A percentile compares a stretch with the other conserved stretches of the same genome.
Evolutionary conservation across 176 grass and related monocot species (phyloP).

Genomic region (Eremochloa ophiuroides): DNA sequence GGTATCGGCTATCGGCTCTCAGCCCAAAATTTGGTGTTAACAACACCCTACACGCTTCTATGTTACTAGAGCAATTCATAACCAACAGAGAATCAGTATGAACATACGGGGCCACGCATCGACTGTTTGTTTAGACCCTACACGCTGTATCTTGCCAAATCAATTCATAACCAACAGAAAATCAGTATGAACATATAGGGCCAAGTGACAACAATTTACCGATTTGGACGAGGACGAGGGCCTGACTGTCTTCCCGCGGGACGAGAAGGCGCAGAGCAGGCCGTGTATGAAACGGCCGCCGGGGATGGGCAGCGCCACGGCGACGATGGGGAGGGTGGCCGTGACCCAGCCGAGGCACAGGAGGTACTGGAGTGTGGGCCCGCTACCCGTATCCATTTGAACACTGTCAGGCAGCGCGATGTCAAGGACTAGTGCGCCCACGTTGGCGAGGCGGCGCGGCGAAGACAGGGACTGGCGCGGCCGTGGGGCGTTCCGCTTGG

Average conservation of each 20-base stretch:
- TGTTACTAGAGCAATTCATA: background rate
- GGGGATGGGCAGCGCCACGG: slow-evolving; percentile 45
- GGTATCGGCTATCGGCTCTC: too few species aligned
- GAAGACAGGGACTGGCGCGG: background rate
- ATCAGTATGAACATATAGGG: background rate
- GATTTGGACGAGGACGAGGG: slow-evolving; percentile 28
- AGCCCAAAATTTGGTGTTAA: too few species aligned
- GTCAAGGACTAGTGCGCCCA: background rate
- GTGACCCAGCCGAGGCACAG: slow-evolving; percentile 47
- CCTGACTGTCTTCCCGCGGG: slow-evolving; percentile 47
- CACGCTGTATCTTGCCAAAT: background rate
- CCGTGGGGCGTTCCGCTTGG: background rate
- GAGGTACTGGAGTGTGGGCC: slow-evolving; percentile 21
- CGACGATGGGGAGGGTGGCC: slow-evolving; percentile 42
- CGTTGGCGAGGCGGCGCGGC: background rate
- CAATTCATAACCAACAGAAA: background rate
- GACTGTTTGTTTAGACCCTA: background rate
- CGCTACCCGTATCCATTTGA: slow-evolving; percentile 30
- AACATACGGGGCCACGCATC: background rate
- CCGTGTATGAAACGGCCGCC: slow-evolving; percentile 26
- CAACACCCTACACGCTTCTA: background rate
- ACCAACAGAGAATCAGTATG: background rate
- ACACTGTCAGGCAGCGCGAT: background rate
- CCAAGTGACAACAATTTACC: slow-evolving; percentile 19
- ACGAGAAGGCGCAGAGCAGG: slow-evolving; percentile 35